Base-by-base conservation (phyloP, 441 rosid genomes). In the Populus tomentosa region DNA sequence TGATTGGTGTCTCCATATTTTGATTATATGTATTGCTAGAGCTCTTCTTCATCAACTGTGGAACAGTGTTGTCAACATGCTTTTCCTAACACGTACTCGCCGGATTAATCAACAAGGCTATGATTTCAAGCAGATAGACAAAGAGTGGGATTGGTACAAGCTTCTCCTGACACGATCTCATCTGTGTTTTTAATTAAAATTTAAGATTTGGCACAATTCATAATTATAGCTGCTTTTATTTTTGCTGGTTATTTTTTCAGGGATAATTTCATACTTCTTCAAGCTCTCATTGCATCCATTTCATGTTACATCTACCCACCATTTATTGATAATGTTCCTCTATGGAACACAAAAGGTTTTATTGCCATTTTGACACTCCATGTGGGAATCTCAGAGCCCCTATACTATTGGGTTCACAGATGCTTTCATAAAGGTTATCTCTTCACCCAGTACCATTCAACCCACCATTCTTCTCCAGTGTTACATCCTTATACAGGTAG, bases 261-360 rank as follows among this genome's bases (percentile, higher is more conserved):
- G 99, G 99, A 95, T 72, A 94, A 92, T 82, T 94, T 89, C 83
- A 74, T 94, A 67, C 77, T 95, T 67, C 92, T 95, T 84, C 99
- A 95, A 80, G 94, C 89, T 77, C 59, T 94, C 50, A 62, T 90
- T 53, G 94, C 89, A 10, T 85, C 91, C 76, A 63, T 88, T 77
- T 85, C 82, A 70, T 90, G 88, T 78, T 84, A 79, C 87, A 81
- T 82, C 75, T 86, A 86, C 82, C 80, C 79, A 24, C 85, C 91
- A 63, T 82, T 82, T 59, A 73, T 87, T 36, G 85, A 82, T 74
- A 77, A 70, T 73, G 80, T 89, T 80, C 95, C 97, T 73, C 24
- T 89, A 0, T 94, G 95, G 97, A 90, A 89, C 82, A 61, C 87
- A 9, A 88, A 84, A 78, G 99, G 99, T 30, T 82, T 90, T 9